A percentile compares a stretch with the other conserved stretches of the same genome.
phyloP scores from a whole-genome alignment of 139 green algal genomes.

The Spirogloea muscicola region DNA sequence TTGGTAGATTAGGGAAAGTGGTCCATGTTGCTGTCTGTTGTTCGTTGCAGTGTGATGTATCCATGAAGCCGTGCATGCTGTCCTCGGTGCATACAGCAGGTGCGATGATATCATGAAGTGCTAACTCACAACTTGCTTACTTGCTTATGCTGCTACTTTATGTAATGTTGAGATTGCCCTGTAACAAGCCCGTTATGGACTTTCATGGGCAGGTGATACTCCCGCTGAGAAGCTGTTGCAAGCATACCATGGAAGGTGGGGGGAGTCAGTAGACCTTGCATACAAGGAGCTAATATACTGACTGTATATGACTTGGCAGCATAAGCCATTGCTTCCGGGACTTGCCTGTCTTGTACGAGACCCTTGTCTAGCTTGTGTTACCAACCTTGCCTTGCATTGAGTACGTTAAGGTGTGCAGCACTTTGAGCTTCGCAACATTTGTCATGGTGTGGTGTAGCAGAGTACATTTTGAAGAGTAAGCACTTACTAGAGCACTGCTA shows the following conservation, averaged over 20 bases:
- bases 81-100: background rate
- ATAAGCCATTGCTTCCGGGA: too few relatives aligned
- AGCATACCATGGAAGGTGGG: slow-evolving; percentile 22
- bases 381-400: too few relatives aligned
- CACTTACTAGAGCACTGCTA: too few relatives aligned
- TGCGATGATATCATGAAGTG: background rate
- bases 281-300: too few relatives aligned
- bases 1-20: background rate
- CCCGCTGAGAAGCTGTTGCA: slow-evolving; percentile 33
- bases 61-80: background rate
- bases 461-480: too few relatives aligned
- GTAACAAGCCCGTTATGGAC: background rate
- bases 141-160: background rate
- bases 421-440: too few relatives aligned
- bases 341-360: too few relatives aligned
- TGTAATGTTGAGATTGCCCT: too few relatives aligned
- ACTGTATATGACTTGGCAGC: too few relatives aligned
- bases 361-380: too few relatives aligned
- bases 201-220: slow-evolving; percentile 12
- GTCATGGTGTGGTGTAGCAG: too few relatives aligned
- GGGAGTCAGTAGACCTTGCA: slow-evolving; percentile 22
- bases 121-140: background rate
- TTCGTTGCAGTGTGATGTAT: background rate
- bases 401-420: too few relatives aligned
- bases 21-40: background rate